Evolutionary conservation across 2,329 filamentous ascomycete species (phyloP).

Genomic region (Pyricularia sp.): DNA sequence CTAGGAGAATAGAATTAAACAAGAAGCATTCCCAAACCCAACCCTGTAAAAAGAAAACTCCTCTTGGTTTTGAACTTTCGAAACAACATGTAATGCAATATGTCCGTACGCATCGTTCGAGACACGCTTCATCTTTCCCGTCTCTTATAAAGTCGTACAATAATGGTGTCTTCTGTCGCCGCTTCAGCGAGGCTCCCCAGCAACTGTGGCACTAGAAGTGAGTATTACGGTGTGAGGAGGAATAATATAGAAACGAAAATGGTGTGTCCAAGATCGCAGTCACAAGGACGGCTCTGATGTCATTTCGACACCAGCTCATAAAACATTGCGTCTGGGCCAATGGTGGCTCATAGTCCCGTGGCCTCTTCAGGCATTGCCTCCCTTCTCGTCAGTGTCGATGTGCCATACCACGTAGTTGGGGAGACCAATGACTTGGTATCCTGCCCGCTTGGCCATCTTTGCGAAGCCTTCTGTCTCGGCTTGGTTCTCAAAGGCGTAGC

Average conservation of each 20-base stretch:
- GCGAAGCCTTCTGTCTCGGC: conserved; percentile 98
- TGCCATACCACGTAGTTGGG: conserved; percentile 99
- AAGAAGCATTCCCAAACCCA: conserved; percentile 2
- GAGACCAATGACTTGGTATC: conserved; percentile 81
- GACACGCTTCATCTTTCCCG: background rate
- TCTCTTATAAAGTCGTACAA: conserved; percentile 1
- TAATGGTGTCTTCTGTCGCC: background rate
- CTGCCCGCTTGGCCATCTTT: conserved; percentile 94
- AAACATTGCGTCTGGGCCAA: background rate
- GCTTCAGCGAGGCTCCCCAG: background rate
- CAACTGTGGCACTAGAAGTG: background rate
- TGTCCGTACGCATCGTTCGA: conserved; percentile 1
- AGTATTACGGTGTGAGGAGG: background rate
- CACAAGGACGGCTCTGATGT: background rate
- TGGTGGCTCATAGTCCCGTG: too few relatives aligned
- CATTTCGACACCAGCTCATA: background rate
- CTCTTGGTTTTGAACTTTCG: conserved; percentile 1
- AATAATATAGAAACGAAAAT: background rate
- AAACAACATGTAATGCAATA: conserved; percentile 4
- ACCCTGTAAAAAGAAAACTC: conserved; percentile 2
- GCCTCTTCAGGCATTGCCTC: conserved; percentile 49
- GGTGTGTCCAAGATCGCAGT: background rate
- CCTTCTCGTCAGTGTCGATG: conserved; percentile 91
- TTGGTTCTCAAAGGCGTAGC: conserved; percentile 96
- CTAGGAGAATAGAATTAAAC: background rate